Conservation (phyloP, 305 asterid genomes). For the Plantago coronopus region DNA sequence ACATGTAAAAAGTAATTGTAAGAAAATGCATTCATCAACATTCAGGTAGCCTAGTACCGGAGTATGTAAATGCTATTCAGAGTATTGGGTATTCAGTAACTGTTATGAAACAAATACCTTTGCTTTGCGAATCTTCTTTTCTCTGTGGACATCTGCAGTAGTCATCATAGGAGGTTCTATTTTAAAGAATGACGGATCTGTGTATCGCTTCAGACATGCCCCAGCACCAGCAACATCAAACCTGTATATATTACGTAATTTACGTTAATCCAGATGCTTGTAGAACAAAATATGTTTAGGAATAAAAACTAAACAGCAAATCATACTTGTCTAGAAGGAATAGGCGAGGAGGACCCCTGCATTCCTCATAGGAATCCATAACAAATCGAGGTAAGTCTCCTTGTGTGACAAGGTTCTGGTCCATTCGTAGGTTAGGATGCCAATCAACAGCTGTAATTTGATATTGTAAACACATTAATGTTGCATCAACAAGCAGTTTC, state of each 20-base stretch:
- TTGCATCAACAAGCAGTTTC: slow-evolving; percentile 21
- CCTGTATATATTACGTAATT: slow-evolving; percentile 36
- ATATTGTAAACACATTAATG: slow-evolving; percentile 19
- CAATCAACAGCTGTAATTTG: slow-evolving; percentile 70
- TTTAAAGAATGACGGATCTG: slow-evolving; percentile 79
- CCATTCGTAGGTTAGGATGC: slow-evolving; percentile 61
- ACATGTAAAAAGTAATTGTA: slow-evolving; percentile 28
- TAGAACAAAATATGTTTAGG: slow-evolving; percentile 13
- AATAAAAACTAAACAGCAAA: slow-evolving; percentile 21
- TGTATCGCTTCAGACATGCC: slow-evolving; percentile 83
- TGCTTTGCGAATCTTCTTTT: slow-evolving; percentile 65
- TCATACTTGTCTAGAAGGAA: slow-evolving; percentile 95
- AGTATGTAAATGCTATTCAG: too few relatives aligned
- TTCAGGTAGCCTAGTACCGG: slow-evolving; percentile 13
- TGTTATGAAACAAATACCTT: slow-evolving; percentile 48
- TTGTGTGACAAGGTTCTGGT: slow-evolving; percentile 59
- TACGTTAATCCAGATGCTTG: slow-evolving; percentile 1
- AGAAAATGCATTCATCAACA: too few relatives aligned
- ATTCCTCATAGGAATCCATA: slow-evolving; percentile 93
- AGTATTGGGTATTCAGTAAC: not conserved
- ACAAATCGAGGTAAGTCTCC: slow-evolving; percentile 84
- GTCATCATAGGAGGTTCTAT: slow-evolving; percentile 45
- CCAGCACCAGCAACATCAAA: slow-evolving; percentile 95
- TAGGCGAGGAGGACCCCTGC: slow-evolving; percentile 94
- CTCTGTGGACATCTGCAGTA: slow-evolving; percentile 46